phyloP scores from a whole-genome alignment of 2,329 filamentous ascomycete species.

The Nigrospora osmanthi region DNA sequence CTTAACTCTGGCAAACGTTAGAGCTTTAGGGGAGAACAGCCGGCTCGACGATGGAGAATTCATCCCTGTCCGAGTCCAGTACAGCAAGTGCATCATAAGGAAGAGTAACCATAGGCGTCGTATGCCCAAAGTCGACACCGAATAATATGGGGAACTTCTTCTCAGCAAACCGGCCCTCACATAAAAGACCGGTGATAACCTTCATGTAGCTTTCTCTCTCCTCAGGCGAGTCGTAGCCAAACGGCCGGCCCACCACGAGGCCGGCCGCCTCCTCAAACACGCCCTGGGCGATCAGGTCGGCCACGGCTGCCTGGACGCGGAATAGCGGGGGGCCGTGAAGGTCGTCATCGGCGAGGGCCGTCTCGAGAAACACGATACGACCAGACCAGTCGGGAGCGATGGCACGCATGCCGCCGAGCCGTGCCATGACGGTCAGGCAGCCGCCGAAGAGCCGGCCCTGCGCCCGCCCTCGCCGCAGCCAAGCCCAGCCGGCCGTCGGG shows the following conservation, averaged over 20 bases:
- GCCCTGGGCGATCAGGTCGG: slow-evolving; percentile 31
- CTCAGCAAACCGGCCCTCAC: slow-evolving; percentile 21
- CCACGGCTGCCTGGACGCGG: slow-evolving; percentile 24
- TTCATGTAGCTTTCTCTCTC: slow-evolving; percentile 17
- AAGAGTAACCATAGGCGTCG: slow-evolving; percentile 31
- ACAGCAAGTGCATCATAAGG: slow-evolving; percentile 27
- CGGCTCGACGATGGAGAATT: slow-evolving; percentile 22
- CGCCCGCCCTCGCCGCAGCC: slow-evolving; percentile 25
- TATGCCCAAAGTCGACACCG: slow-evolving; percentile 34
- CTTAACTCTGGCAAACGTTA: no score
- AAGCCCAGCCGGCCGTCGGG: slow-evolving; percentile 22
- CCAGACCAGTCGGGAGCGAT: slow-evolving; percentile 28
- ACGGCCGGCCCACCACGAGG: slow-evolving; percentile 31
- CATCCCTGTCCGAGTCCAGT: slow-evolving; percentile 28
- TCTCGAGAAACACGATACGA: slow-evolving; percentile 32
- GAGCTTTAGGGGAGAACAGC: slow-evolving; percentile 2
- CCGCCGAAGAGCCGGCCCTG: slow-evolving; percentile 36
- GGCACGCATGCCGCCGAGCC: slow-evolving; percentile 22
- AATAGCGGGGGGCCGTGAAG: slow-evolving; percentile 14
- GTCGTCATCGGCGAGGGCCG: slow-evolving; percentile 22
- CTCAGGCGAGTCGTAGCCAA: slow-evolving; percentile 27
- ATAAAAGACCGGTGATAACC: slow-evolving; percentile 24
- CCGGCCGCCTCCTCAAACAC: slow-evolving; percentile 32
- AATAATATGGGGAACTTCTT: slow-evolving; percentile 30
- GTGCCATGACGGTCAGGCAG: slow-evolving; percentile 30